Conservation (phyloP, 768 basidiomycete genomes). For the Boletus vinaceobasis region DNA sequence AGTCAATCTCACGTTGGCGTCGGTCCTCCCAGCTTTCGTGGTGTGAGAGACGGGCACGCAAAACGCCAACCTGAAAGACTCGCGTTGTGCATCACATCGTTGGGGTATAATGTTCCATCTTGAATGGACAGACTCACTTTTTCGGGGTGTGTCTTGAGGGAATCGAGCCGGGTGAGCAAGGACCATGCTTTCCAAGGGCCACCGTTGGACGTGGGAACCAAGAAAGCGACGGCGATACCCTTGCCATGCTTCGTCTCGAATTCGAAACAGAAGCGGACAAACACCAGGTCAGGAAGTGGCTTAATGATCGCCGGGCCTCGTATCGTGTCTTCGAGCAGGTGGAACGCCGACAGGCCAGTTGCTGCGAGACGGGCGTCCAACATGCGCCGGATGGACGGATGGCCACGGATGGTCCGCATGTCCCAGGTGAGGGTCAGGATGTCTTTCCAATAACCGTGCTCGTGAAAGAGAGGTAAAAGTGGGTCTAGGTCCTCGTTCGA, state of each 20-base stretch:
- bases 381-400: constrained; percentile 33
- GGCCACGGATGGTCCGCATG: constrained; percentile 46
- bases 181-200: constrained; percentile 57
- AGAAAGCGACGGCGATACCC: constrained; percentile 50
- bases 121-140: constrained; percentile 24
- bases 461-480: constrained; percentile 17
- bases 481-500: neutral
- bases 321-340: constrained; percentile 23
- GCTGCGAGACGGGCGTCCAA: constrained; percentile 35
- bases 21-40: constrained; percentile 51
- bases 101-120: neutral
- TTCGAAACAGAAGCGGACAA: constrained; percentile 54
- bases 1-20: constrained; percentile 40
- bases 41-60: constrained; percentile 39
- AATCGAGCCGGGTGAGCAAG: constrained; percentile 57
- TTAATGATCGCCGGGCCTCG: constrained; percentile 33
- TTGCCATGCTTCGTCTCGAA: constrained; percentile 50
- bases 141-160: constrained; percentile 51
- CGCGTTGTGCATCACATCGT: neutral
- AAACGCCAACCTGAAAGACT: constrained; percentile 28
- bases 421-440: constrained; percentile 51
- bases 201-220: constrained; percentile 37
- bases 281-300: constrained; percentile 51
- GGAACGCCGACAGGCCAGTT: constrained; percentile 17
- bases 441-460: constrained; percentile 46